Evolutionary conservation across 169 alveolate species (phyloP).

Genomic region (Eimeria maxima): DNA sequence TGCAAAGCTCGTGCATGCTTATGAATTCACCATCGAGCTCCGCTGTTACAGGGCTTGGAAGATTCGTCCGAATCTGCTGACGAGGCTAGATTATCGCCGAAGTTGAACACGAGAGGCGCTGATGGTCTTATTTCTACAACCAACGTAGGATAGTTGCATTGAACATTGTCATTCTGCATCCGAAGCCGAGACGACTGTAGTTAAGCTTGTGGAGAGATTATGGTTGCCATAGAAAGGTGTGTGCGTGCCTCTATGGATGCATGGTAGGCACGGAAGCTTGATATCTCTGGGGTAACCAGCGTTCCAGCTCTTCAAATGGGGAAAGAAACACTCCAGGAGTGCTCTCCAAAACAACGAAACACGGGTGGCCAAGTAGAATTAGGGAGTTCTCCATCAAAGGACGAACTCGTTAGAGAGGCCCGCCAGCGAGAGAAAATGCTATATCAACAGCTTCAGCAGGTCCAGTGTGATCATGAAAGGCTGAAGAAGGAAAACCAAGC

Average conservation of each 20-base stretch:
- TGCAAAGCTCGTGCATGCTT: background rate
- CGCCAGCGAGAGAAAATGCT: constrained; percentile 24
- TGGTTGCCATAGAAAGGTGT: background rate
- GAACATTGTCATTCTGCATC: background rate
- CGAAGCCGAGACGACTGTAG: background rate
- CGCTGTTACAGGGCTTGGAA: background rate
- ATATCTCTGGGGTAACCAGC: background rate
- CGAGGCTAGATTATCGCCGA: background rate
- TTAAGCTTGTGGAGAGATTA: background rate
- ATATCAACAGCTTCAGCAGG: constrained; percentile 41
- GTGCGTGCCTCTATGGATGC: background rate
- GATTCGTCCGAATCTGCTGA: background rate
- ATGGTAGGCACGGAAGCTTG: constrained; percentile 16
- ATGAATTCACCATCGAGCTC: background rate
- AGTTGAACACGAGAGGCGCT: background rate
- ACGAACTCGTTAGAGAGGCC: constrained; percentile 17
- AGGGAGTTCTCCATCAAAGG: background rate
- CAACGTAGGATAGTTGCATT: background rate
- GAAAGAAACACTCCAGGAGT: background rate
- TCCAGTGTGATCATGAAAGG: constrained; percentile 10
- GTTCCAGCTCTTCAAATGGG: background rate
- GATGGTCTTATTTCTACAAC: background rate
- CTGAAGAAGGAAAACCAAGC: constrained; percentile 38
- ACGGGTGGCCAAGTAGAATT: background rate
- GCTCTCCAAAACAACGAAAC: background rate